These are phyloP conservation scores for Petrea volubilis DNA, from an alignment of 257 asterid genomes.

Conservation along the genomic window DNA sequence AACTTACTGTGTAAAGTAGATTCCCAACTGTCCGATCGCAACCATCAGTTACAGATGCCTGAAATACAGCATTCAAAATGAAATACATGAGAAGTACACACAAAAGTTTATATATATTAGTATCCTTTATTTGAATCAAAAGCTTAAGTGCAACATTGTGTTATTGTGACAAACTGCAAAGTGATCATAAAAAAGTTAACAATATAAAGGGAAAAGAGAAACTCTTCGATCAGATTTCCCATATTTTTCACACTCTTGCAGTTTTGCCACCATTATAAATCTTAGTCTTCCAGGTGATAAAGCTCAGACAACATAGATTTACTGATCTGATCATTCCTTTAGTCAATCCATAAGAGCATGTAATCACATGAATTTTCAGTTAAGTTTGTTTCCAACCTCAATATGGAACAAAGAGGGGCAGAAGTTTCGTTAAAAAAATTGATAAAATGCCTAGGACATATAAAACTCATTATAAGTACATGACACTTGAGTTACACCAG, in stretches of 20 bases:
- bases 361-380: background rate
- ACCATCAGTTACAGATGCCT: constrained; percentile 57
- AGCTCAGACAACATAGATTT: background rate
- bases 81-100: background rate
- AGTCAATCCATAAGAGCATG: background rate
- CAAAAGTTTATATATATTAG: background rate
- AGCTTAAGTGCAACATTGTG: background rate
- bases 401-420: background rate
- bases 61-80: constrained; percentile 19
- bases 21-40: constrained; percentile 61
- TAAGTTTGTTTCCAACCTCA: background rate
- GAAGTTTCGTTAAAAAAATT: background rate
- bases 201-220: background rate
- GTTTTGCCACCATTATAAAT: too few relatives aligned
- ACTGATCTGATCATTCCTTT: background rate
- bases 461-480: background rate
- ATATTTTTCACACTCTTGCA: background rate
- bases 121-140: background rate
- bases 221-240: background rate
- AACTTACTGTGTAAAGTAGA: constrained; percentile 55
- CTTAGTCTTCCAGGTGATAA: too few relatives aligned
- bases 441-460: background rate
- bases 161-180: background rate
- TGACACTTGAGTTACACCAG: background rate
- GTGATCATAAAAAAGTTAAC: background rate